Percentiles rank a stretch among this genome's conserved stretches.
Evolutionary conservation across 108 stramenopile species (phyloP).

Genomic region (Pseudonitzschia delicatissima): DNA sequence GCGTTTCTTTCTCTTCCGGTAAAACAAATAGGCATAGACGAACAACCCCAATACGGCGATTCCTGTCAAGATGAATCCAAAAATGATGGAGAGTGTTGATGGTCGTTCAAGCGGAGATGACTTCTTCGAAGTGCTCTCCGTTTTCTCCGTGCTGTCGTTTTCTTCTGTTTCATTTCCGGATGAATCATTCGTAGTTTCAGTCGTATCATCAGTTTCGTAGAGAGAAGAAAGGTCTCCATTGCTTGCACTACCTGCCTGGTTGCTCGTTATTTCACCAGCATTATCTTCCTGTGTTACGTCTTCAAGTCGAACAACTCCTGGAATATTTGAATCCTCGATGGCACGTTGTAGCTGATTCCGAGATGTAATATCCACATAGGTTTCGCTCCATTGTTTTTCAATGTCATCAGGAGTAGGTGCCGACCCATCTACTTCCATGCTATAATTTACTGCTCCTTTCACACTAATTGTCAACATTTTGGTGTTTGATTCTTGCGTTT

Average conservation of each 20-base stretch:
- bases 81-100: slow-evolving; percentile 30
- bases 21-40: slow-evolving; percentile 29
- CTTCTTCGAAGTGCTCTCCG: neutral
- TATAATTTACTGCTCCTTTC: slow-evolving; percentile 3
- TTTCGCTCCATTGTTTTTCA: slow-evolving; percentile 1
- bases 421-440: slow-evolving; percentile 15
- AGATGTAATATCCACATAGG: slow-evolving; percentile 1
- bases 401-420: slow-evolving; percentile 9
- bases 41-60: slow-evolving; percentile 18
- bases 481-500: neutral
- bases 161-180: neutral
- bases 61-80: slow-evolving; percentile 33
- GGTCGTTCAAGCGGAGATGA: slow-evolving; percentile 16
- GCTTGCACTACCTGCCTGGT: neutral
- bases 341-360: slow-evolving; percentile 8
- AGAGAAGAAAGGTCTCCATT: neutral
- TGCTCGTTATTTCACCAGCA: neutral
- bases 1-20: slow-evolving; percentile 24
- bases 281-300: neutral
- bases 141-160: neutral
- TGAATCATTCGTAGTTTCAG: neutral
- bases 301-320: slow-evolving; percentile 16
- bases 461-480: slow-evolving; percentile 7
- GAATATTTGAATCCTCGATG: slow-evolving; percentile 5
- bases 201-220: neutral